These are phyloP conservation scores for Aschersonia sp. DNA, from an alignment of 2,329 filamentous ascomycete genomes.

Conservation along the genomic window DNA sequence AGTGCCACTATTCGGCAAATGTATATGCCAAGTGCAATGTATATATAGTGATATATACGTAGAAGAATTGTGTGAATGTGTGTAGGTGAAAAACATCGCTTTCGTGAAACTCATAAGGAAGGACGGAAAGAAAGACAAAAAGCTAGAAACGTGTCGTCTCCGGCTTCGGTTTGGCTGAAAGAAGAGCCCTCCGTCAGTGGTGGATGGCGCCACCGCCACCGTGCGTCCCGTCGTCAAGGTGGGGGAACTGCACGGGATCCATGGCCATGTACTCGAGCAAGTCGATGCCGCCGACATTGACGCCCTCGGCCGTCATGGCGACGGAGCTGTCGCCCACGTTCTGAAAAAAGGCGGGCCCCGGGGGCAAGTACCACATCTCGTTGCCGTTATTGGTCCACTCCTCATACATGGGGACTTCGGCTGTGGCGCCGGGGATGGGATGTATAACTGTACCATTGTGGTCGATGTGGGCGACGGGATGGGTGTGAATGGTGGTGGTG, in stretches of 20 bases:
- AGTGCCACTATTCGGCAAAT: too few relatives aligned
- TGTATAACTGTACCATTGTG: constrained; percentile 4
- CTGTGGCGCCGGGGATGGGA: background rate
- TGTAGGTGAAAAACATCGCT: too few relatives aligned
- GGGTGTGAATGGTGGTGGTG: too few relatives aligned
- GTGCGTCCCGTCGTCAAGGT: constrained; percentile 12
- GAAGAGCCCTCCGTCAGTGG: too few relatives aligned
- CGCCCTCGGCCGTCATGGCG: constrained; percentile 52
- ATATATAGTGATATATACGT: too few relatives aligned
- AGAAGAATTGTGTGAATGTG: too few relatives aligned
- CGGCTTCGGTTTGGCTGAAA: too few relatives aligned
- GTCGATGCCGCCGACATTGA: constrained; percentile 52
- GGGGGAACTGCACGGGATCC: constrained; percentile 30
- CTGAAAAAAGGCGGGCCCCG: constrained; percentile 49
- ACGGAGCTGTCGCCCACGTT: constrained; percentile 46
- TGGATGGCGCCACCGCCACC: too few relatives aligned
- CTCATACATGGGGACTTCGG: constrained; percentile 29
- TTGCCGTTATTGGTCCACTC: constrained; percentile 40
- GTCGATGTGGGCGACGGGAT: constrained; percentile 16
- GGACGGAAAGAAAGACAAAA: too few relatives aligned
- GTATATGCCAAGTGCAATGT: too few relatives aligned
- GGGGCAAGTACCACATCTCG: constrained; percentile 54
- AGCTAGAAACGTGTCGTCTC: too few relatives aligned
- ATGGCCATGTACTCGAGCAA: constrained; percentile 55
- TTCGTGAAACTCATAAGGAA: too few relatives aligned